phyloP scores from a whole-genome alignment of 1,284 basidiomycete species.

The Pulveroboletus ridleyi region DNA sequence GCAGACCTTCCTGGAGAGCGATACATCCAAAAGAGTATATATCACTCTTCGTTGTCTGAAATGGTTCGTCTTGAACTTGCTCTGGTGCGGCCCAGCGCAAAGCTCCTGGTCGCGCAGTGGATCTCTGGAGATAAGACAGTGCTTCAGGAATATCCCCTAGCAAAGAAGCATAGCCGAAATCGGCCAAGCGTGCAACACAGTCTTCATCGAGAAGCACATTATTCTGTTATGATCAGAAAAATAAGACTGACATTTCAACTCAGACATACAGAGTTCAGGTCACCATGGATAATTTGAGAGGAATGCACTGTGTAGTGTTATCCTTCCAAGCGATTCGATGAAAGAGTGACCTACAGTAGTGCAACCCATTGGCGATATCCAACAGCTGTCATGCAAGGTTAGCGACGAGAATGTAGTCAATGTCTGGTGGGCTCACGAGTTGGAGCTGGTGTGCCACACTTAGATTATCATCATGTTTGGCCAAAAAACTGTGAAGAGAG shows the following conservation, averaged over 20 bases:
- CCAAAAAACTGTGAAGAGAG: no score
- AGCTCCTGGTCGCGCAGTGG: background rate
- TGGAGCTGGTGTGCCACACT: no score
- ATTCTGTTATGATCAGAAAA: background rate
- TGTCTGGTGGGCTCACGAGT: no score
- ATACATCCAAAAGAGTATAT: slow-evolving; percentile 9
- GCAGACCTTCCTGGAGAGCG: slow-evolving; percentile 5
- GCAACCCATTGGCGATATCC: slow-evolving; percentile 1
- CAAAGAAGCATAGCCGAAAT: slow-evolving; percentile 2
- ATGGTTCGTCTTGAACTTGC: background rate
- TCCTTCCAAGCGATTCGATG: background rate
- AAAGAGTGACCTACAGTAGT: background rate
- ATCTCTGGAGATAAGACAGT: slow-evolving; percentile 2
- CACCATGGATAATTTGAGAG: background rate
- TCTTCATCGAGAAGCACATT: slow-evolving; percentile 1
- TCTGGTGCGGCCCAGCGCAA: slow-evolving; percentile 5
- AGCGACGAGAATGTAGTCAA: no score
- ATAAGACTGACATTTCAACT: background rate
- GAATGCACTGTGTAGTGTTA: slow-evolving; percentile 1
- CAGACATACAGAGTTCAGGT: background rate
- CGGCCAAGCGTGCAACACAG: background rate
- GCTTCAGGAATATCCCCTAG: slow-evolving; percentile 1
- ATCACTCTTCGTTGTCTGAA: slow-evolving; percentile 8
- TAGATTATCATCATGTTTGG: no score
- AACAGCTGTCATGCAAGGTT: no score